A percentile compares a stretch with the other conserved stretches of the same genome.
phyloP scores from a whole-genome alignment of 1,284 basidiomycete species.

The Ceratobasidium sp. region DNA sequence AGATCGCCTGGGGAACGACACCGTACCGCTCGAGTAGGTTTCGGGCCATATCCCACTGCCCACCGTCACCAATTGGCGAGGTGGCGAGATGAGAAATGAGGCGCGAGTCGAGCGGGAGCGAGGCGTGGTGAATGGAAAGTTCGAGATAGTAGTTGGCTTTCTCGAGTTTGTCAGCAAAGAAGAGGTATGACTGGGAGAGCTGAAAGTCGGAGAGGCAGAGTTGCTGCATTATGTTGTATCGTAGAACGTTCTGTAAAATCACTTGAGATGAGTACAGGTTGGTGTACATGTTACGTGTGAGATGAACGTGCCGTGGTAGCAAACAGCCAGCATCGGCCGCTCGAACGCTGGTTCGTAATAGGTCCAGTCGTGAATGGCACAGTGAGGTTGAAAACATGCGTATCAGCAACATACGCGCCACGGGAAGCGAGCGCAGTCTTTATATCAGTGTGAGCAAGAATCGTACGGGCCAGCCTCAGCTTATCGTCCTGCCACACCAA shows the following conservation, averaged over 20 bases:
- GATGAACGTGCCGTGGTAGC: constrained; percentile 71
- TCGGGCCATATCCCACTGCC: constrained; percentile 96
- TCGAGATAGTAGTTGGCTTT: constrained; percentile 97
- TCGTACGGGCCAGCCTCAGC: constrained; percentile 81
- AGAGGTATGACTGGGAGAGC: constrained; percentile 90
- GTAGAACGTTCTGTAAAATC: constrained; percentile 73
- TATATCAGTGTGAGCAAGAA: constrained; percentile 83
- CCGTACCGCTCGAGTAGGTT: constrained; percentile 90
- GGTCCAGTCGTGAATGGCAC: constrained; percentile 85
- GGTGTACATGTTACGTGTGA: constrained; percentile 3
- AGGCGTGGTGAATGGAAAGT: constrained; percentile 83
- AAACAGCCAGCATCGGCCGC: constrained; percentile 94
- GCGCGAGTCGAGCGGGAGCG: constrained; percentile 85
- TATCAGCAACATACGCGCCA: constrained; percentile 72
- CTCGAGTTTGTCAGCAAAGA: constrained; percentile 96
- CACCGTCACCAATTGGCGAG: constrained; percentile 90
- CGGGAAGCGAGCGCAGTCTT: constrained; percentile 75
- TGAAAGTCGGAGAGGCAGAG: constrained; percentile 90
- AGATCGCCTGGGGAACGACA: constrained; percentile 83
- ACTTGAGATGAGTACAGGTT: neutral
- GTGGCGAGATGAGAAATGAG: constrained; percentile 81
- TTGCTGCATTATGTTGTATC: constrained; percentile 87
- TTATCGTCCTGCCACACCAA: constrained; percentile 63
- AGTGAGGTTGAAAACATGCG: constrained; percentile 87
- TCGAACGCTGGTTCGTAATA: constrained; percentile 88